These are phyloP conservation scores for Aspergillus ibericus DNA, from an alignment of 2,329 filamentous ascomycete species.

Conservation along the genomic window DNA sequence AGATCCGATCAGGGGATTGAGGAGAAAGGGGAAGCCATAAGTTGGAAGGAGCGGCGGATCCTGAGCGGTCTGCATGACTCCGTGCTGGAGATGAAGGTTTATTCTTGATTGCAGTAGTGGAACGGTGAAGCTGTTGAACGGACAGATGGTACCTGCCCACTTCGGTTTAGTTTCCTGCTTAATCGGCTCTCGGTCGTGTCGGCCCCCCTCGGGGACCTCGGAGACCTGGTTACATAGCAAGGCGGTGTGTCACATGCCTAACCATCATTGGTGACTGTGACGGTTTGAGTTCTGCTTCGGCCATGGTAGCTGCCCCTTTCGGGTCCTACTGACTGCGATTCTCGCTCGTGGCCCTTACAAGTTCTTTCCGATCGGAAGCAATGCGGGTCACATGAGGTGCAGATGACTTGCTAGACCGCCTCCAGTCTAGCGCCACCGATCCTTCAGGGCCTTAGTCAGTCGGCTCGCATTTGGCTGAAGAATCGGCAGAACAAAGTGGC, in stretches of 20 bases:
- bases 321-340: background rate
- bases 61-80: background rate
- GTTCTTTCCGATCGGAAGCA: background rate
- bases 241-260: background rate
- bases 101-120: background rate
- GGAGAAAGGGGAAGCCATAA: background rate
- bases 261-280: background rate
- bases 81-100: constrained; percentile 1
- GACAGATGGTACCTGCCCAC: background rate
- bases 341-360: background rate
- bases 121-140: constrained; percentile 1
- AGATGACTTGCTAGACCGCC: background rate
- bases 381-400: background rate
- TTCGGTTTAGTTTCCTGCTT: background rate
- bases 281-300: background rate
- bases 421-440: background rate
- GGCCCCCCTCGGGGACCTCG: background rate
- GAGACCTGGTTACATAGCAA: background rate
- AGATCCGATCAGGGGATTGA: background rate
- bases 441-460: background rate
- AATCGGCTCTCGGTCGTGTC: background rate
- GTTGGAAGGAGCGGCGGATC: background rate
- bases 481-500: background rate
- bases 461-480: background rate
- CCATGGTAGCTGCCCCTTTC: background rate